Evolutionary conservation across 2,329 filamentous ascomycete species (phyloP), one percentile per base, ranked within the genome.

Genomic region (Blumeria graminis): DNA sequence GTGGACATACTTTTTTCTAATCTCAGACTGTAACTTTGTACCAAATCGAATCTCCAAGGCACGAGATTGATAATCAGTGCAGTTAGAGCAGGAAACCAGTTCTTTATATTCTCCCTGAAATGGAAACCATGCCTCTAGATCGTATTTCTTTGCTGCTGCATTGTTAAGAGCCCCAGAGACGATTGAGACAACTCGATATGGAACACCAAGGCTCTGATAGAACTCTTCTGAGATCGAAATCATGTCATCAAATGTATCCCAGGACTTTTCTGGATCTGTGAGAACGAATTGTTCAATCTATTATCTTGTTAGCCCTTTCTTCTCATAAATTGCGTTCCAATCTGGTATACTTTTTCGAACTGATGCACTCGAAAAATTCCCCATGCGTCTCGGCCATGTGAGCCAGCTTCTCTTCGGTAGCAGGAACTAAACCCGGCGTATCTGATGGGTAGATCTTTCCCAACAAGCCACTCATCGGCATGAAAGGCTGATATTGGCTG

Each of bases 21-120:
- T 75, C 61, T 89, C 86, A 33, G 82, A 89, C 69, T 85, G 81
- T 67, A 82, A 85, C 76, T 95, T 96, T 59, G 80, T 76, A 52
- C 92, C 90, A 65, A 82, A 94, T 58, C 92, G 80, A 63, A 98
- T 94, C 69, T 96, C 90, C 11, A 98, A 76, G 63, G 88, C 89
- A 57, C 92, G 79, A 28, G 87, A 88, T 74, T 98, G 92, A 74
- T 96, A 96, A 68, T 96, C 90, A 48, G 87, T 94, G 74, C 92
- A 98, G 72, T 98, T 98, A 59, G 87, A 94, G 76, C 89, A 94
- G 18, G 86, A 94, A 55, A 96, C 92, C 33, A 98, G 78, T 72
- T 96, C 92, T 72, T 96, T 96, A 77, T 96, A 98, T 71, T 96
- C 92, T 64, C 84, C 84, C 69, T 96, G 89, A 75, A 85, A 93